Conservation (phyloP, 1,284 basidiomycete species). For the Schizophyllum amplum region DNA sequence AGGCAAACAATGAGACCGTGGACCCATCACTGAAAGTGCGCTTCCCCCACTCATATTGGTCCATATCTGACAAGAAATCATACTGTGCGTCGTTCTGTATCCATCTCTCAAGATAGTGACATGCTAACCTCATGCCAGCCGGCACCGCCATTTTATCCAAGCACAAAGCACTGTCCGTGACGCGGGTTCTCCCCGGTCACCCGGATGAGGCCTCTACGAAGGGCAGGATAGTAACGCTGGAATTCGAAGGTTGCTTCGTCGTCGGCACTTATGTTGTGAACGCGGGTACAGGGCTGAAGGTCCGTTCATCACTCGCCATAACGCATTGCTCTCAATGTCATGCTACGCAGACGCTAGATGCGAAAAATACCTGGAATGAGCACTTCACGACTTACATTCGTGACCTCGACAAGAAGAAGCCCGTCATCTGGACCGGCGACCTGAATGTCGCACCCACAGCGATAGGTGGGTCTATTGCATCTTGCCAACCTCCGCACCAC, state of each 20-base stretch:
- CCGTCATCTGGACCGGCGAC: conserved; percentile 88
- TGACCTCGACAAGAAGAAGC: conserved; percentile 67
- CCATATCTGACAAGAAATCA: conserved; percentile 64
- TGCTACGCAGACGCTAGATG: conserved; percentile 50
- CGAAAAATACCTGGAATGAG: conserved; percentile 69
- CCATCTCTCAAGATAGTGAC: conserved; percentile 1
- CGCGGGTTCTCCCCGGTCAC: conserved; percentile 64
- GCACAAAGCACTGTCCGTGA: conserved; percentile 59
- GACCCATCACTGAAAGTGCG: conserved; percentile 47
- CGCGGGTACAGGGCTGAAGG: conserved; percentile 75
- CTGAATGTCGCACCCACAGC: conserved; percentile 80
- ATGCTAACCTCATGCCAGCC: conserved; percentile 33
- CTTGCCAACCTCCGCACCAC: neutral
- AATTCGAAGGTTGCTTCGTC: conserved; percentile 67
- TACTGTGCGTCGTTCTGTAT: conserved; percentile 42
- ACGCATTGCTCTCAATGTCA: neutral
- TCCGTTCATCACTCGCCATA: conserved; percentile 17
- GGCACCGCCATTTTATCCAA: conserved; percentile 82
- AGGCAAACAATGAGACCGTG: conserved; percentile 62
- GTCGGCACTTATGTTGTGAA: conserved; percentile 87
- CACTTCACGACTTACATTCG: conserved; percentile 71
- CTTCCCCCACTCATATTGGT: conserved; percentile 71
- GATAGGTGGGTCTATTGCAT: conserved; percentile 35
- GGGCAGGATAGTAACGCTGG: conserved; percentile 74
- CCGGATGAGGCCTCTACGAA: conserved; percentile 56